A percentile compares a stretch with the other conserved stretches of the same genome.
phyloP scores from a whole-genome alignment of 163 green algal genomes.

The Chlamydomonas reinhardtii region DNA sequence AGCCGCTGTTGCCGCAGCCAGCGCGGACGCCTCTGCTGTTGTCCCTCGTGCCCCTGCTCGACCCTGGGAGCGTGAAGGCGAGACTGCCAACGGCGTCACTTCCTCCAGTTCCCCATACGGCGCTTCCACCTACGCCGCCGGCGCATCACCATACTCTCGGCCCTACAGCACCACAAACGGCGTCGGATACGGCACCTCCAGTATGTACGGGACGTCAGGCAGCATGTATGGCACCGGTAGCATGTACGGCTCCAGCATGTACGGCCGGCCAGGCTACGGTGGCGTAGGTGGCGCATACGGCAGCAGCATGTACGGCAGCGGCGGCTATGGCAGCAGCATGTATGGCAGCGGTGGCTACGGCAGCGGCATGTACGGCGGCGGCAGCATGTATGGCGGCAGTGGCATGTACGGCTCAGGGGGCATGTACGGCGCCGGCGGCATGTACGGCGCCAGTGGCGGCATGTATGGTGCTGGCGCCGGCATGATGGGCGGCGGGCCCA shows the following conservation, averaged over 20 bases:
- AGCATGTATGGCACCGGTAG: constrained; percentile 22
- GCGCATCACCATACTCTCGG: neutral
- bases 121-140: neutral
- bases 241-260: constrained; percentile 23
- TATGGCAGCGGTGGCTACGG: constrained; percentile 11
- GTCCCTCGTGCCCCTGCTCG: constrained; percentile 21
- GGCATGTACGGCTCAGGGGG: constrained; percentile 23
- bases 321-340: constrained; percentile 12
- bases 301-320: constrained; percentile 23
- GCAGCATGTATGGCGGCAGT: constrained; percentile 47
- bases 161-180: neutral
- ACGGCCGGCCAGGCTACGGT: neutral
- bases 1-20: neutral
- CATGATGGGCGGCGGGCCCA: neutral
- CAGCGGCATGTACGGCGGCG: constrained; percentile 64
- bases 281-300: neutral
- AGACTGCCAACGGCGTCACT: constrained; percentile 8
- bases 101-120: neutral
- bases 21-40: neutral
- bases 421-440: constrained; percentile 46
- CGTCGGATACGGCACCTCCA: constrained; percentile 1
- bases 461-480: constrained; percentile 59
- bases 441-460: constrained; percentile 66
- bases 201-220: neutral
- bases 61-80: constrained; percentile 42